Base-by-base conservation (phyloP, 2,329 filamentous ascomycete genomes). In the Magnaporthiopsis incrustans region DNA sequence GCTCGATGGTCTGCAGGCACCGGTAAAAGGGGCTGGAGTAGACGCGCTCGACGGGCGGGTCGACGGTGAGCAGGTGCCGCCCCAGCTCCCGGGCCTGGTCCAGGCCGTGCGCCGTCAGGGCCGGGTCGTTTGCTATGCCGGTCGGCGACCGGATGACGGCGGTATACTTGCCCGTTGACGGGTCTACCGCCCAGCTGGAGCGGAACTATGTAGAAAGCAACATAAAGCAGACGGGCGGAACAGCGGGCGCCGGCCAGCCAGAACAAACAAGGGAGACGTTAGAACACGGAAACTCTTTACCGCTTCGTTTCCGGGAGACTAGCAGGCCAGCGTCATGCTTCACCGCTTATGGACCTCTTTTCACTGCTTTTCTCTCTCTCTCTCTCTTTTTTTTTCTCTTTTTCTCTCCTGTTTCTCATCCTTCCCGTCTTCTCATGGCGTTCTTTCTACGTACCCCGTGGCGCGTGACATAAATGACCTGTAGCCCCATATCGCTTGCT, bases 21-120 rank as follows among this genome's bases (percentile, higher is more conserved):
- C 92, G 86, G 75, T 95, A 96, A 77, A 92, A 96, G 0, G 91
- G 90, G 66, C 89, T 92, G 38, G 86, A 90, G 78, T 97, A 98
- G 69, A 98, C 83, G 60, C 82, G 82, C 63, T 92, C 88, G 65
- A 94, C 83, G 1, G 88, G 84, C 44, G 90, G 89, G 25, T 86
- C 76, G 59, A 90, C 73, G 0, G 18, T 11, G 15, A 81, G 73
- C 60, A 96, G 81, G 71, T 90, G 83, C 10, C 75, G 78, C 2
- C 82, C 92, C 60, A 98, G 83, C 76, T 98, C 88, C 66, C 85
- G 81, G 27, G 92, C 87, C 79, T 99, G 95, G 62, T 86, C 82
- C 57, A 96, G 89, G 65, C 95, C 95, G 72, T 98, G 89, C 27
- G 90, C 87, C 10, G 93, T 92, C 70, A 99, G 83, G 12, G 91